A percentile compares a stretch with the other conserved stretches of the same genome.
Evolutionary conservation across 345 rosid genomes (phyloP).

Genomic region (Gossypium australe): DNA sequence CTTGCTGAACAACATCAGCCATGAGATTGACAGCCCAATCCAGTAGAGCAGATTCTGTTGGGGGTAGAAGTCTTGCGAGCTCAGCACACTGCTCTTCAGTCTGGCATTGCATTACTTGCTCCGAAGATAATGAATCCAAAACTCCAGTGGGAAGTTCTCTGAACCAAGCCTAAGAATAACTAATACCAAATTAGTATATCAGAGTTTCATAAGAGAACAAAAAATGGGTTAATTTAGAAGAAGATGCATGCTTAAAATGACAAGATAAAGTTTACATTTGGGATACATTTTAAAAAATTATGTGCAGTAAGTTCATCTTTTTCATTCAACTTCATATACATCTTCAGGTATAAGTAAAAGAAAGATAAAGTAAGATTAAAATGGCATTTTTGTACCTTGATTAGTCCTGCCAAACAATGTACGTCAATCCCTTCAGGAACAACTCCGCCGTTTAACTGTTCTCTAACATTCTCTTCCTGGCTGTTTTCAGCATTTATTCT

Average conservation of each 20-base stretch:
- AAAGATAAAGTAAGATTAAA: slow-evolving; percentile 2
- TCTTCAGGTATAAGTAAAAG: not conserved
- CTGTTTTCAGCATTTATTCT: slow-evolving; percentile 80
- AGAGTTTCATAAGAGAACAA: not conserved
- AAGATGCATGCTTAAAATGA: not conserved
- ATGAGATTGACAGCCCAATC: slow-evolving; percentile 92
- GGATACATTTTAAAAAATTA: not conserved
- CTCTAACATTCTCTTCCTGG: slow-evolving; percentile 84
- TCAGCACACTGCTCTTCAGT: slow-evolving; percentile 74
- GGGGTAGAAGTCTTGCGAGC: slow-evolving; percentile 74
- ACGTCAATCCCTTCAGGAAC: slow-evolving; percentile 68
- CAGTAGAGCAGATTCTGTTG: slow-evolving; percentile 75
- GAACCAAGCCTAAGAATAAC: slow-evolving; percentile 78
- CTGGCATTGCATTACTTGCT: slow-evolving; percentile 82
- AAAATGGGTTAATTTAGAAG: not conserved
- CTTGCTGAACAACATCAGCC: slow-evolving; percentile 84
- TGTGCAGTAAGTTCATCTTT: not conserved
- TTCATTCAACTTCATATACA: not conserved
- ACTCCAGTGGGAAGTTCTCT: slow-evolving; percentile 89
- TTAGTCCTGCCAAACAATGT: slow-evolving; percentile 89
- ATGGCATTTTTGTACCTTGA: slow-evolving; percentile 23
- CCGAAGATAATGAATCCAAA: slow-evolving; percentile 72
- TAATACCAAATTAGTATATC: not conserved
- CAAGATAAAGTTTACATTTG: not conserved
- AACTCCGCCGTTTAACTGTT: slow-evolving; percentile 73